Percentiles rank a stretch among this genome's conserved stretches.
Conservation (phyloP, 805 yeast species). For the Cyberlindnera mycetangii region DNA sequence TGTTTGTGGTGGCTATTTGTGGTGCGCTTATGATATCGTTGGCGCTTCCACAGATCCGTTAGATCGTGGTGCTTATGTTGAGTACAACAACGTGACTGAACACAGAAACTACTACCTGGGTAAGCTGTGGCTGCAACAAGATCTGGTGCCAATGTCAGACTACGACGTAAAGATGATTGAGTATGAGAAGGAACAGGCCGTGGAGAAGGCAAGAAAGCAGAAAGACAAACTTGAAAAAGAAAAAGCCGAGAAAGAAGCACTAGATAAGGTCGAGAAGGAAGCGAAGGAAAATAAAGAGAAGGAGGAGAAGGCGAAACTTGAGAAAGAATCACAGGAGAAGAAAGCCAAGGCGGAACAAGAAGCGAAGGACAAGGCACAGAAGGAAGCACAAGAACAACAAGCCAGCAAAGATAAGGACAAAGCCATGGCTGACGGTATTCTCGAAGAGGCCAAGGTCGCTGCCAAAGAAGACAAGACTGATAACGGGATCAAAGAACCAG, state of each 20-base stretch:
- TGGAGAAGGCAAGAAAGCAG: conserved; percentile 14
- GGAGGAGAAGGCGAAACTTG: conserved; percentile 18
- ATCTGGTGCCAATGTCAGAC: conserved; percentile 20
- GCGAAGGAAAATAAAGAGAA: conserved; percentile 10
- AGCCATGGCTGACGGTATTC: background rate
- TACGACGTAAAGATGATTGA: conserved; percentile 15
- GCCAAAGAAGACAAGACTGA: background rate
- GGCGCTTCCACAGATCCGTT: conserved; percentile 35
- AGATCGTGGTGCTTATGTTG: conserved; percentile 26
- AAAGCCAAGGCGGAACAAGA: background rate
- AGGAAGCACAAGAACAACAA: background rate
- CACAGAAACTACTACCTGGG: conserved; percentile 27
- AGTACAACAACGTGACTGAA: conserved; percentile 26
- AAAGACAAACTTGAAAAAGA: background rate
- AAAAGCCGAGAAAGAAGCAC: background rate
- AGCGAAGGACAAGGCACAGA: background rate
- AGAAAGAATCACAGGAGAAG: conserved; percentile 5
- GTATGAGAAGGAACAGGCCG: conserved; percentile 19
- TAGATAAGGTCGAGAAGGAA: background rate
- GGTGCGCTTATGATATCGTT: conserved; percentile 60
- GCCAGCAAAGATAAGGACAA: background rate
- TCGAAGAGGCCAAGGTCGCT: background rate
- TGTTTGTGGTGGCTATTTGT: conserved; percentile 50
- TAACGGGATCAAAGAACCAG: background rate
- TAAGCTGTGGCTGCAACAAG: conserved; percentile 28